A percentile compares a stretch with the other conserved stretches of the same genome.
Evolutionary conservation across 768 basidiomycete genomes (phyloP).

Genomic region (Boletus rubescentipes): DNA sequence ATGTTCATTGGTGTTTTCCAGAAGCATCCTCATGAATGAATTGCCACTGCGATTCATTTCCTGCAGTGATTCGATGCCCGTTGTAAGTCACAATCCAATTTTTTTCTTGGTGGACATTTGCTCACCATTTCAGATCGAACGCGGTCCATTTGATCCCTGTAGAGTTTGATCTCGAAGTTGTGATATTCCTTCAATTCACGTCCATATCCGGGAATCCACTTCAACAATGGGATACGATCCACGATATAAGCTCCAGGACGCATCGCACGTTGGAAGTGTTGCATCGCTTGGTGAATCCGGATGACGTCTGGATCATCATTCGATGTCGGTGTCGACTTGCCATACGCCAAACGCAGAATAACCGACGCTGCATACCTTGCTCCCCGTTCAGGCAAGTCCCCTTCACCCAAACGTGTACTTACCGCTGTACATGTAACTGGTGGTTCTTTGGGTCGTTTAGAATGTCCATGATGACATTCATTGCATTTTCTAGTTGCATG

Average conservation of each 20-base stretch:
- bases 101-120: background rate
- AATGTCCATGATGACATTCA: constrained; percentile 26
- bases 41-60: background rate
- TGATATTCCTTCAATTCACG: constrained; percentile 52
- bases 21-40: constrained; percentile 51
- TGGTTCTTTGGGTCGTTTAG: constrained; percentile 30
- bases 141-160: constrained; percentile 45
- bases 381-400: no score
- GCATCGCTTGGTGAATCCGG: constrained; percentile 14
- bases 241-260: constrained; percentile 36
- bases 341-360: no score
- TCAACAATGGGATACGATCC: constrained; percentile 33
- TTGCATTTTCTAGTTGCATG: constrained; percentile 39
- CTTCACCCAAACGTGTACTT: constrained; percentile 4
- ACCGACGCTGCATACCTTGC: no score
- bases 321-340: constrained; percentile 22
- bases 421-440: constrained; percentile 51
- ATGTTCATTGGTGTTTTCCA: constrained; percentile 47
- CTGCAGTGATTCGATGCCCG: background rate
- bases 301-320: constrained; percentile 22
- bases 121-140: constrained; percentile 45
- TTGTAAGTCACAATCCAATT: background rate
- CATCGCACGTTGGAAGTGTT: constrained; percentile 26
- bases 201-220: constrained; percentile 57
- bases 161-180: constrained; percentile 46